Percentiles rank a stretch among this genome's conserved stretches.
These are phyloP conservation scores for Alternaria viburni DNA, from an alignment of 2,329 filamentous ascomycete genomes.

Conservation along the genomic window DNA sequence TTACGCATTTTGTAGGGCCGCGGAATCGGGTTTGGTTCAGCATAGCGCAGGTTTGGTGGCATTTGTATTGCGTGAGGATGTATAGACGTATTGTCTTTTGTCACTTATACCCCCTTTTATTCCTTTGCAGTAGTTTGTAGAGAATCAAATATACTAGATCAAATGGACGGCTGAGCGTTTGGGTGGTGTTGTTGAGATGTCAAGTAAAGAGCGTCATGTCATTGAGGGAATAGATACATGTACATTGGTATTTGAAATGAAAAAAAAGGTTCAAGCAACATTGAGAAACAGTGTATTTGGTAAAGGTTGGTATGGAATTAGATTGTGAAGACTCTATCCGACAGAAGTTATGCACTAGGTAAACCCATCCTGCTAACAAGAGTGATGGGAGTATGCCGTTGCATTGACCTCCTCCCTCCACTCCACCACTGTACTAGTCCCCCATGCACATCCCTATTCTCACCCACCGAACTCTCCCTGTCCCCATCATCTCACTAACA, in stretches of 20 bases:
- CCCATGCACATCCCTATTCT: background rate
- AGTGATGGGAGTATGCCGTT: background rate
- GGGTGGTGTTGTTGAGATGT: background rate
- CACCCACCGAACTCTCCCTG: background rate
- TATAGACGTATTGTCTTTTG: constrained; percentile 16
- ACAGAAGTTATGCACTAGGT: background rate
- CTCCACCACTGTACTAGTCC: background rate
- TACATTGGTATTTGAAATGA: background rate
- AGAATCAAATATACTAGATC: background rate
- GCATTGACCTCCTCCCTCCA: background rate
- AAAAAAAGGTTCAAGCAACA: background rate
- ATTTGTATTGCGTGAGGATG: constrained; percentile 17
- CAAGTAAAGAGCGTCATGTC: background rate
- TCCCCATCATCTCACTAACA: too few relatives aligned
- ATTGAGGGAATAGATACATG: background rate
- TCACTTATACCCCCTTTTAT: constrained; percentile 19
- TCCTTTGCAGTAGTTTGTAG: constrained; percentile 6
- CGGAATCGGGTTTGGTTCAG: constrained; percentile 15
- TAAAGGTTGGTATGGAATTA: background rate
- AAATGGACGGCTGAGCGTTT: background rate
- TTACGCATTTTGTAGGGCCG: constrained; percentile 10
- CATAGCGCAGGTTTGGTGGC: constrained; percentile 17
- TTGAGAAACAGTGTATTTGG: background rate
- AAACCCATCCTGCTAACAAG: background rate
- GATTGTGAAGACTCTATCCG: background rate